These are phyloP conservation scores for Cladorrhinum sp. DNA, from an alignment of 2,329 filamentous ascomycete genomes.

Conservation along the genomic window DNA sequence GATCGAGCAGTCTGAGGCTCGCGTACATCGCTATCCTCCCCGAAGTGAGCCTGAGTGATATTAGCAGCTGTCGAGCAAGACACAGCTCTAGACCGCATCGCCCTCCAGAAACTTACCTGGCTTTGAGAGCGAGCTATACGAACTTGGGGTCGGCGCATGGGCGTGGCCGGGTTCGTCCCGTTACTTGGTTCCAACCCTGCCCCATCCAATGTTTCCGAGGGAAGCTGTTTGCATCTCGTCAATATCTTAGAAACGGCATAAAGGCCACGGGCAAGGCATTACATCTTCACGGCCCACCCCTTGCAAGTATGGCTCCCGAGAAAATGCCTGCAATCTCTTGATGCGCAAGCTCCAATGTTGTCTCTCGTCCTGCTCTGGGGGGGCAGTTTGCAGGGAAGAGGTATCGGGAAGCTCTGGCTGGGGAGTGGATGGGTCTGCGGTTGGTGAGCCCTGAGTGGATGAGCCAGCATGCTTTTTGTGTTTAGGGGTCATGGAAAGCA, in stretches of 20 bases:
- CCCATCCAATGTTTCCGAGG: neutral
- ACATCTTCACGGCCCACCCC: neutral
- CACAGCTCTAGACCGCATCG: neutral
- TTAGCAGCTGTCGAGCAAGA: neutral
- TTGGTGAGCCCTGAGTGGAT: neutral
- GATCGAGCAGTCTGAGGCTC: slow-evolving; percentile 14
- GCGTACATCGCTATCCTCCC: slow-evolving; percentile 8
- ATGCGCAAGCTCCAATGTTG: neutral
- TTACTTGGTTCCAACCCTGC: neutral
- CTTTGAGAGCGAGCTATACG: neutral
- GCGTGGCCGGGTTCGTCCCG: neutral
- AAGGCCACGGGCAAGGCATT: neutral
- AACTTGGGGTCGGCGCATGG: neutral
- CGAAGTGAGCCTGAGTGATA: neutral
- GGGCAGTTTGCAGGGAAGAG: neutral
- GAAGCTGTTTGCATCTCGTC: neutral
- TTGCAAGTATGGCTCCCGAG: neutral
- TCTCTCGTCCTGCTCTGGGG: neutral
- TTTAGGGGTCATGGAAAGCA: neutral
- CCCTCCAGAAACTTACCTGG: neutral
- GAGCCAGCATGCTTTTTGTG: neutral
- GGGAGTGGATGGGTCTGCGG: neutral
- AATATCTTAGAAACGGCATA: neutral
- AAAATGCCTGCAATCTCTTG: neutral
- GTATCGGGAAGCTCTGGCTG: neutral